Base-by-base conservation (phyloP, 208 protist species). In the Leishmania guyanensis region DNA sequence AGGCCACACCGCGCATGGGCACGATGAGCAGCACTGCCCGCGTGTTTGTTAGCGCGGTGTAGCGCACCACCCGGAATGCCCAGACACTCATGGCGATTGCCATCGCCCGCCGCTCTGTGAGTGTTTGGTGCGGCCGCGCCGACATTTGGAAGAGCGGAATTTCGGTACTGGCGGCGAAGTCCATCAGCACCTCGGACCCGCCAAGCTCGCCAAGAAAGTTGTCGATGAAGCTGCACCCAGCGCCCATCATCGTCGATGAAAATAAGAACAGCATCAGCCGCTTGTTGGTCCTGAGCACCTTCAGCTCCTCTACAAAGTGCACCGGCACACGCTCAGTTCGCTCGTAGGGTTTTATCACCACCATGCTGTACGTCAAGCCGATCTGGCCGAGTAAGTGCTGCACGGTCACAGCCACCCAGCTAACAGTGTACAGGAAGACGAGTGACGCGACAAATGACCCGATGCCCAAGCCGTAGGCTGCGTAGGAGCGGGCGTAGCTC, bases 1-100 rank as follows among this genome's bases (percentile, higher is more conserved):
- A 97, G 48, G 91, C 89, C 70, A 95, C 62, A 72, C 92, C 93
- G 78, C 95, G 93, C 64, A 95, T 80, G 20, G 92, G 91, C 72
- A 94, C 91, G 33, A 95, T 79, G 16, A 93, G 80, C 39, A 96
- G 79, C 29, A 93, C 91, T 54, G 85, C 64, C 89, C 91, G 94
- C 60, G 93, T 90, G 26, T 87, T 89, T 1, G 64, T 33, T 16
- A 95, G 80, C 26, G 94, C 65, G 14, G 91, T 81, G 82, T 95
- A 95, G 62, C 86, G 84, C n/a, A 88, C 64, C 6, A 91, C 90
- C 29, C 93, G 87, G 62, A 94, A 51, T 2, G 84, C 51, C 89
- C 86, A 94, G 5, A 84, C 73, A 43, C 84, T 51, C 88, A 93
- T 88, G 9, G 89, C 77, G n/a, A 90, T 76, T 39, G 90, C 81